phyloP scores from a whole-genome alignment of 768 basidiomycete genomes.

The Boletus subparvulus region DNA sequence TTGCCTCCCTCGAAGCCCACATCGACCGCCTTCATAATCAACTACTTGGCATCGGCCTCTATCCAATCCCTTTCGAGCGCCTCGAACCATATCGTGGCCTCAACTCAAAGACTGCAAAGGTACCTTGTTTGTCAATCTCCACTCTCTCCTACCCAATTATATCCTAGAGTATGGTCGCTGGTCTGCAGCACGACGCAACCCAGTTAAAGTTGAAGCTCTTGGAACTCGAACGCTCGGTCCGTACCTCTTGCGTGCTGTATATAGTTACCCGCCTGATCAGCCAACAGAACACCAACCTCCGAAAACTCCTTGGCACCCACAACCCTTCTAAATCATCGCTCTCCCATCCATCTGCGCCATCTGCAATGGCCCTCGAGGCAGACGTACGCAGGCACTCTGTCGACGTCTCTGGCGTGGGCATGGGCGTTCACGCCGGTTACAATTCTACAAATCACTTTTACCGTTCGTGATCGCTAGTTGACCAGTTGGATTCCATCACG shows the following conservation, averaged over 20 bases:
- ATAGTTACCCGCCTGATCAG: neutral
- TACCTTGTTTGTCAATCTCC: slow-evolving; percentile 20
- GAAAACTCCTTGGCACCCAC: slow-evolving; percentile 31
- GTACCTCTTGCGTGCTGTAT: neutral
- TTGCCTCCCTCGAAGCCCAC: slow-evolving; percentile 70
- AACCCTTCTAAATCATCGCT: slow-evolving; percentile 16
- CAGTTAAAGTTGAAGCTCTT: slow-evolving; percentile 60
- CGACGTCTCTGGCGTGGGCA: slow-evolving; percentile 32
- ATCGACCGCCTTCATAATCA: slow-evolving; percentile 67
- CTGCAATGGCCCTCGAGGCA: slow-evolving; percentile 31
- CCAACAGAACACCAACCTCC: slow-evolving; percentile 31
- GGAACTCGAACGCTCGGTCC: slow-evolving; percentile 67
- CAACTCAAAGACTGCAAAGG: slow-evolving; percentile 78
- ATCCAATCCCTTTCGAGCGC: slow-evolving; percentile 54
- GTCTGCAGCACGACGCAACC: slow-evolving; percentile 64
- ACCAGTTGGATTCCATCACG: neutral
- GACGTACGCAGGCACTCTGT: slow-evolving; percentile 36
- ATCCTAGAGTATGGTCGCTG: slow-evolving; percentile 67
- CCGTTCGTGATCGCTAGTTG: slow-evolving; percentile 1
- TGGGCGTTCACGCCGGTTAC: slow-evolving; percentile 24
- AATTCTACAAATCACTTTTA: slow-evolving; percentile 1
- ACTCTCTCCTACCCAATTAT: neutral
- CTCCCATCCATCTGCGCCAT: slow-evolving; percentile 26
- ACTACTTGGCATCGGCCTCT: slow-evolving; percentile 50
- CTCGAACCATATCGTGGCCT: slow-evolving; percentile 66